These are phyloP conservation scores for Eucalyptus dawsonii DNA, from an alignment of 345 rosid species.

Conservation along the genomic window DNA sequence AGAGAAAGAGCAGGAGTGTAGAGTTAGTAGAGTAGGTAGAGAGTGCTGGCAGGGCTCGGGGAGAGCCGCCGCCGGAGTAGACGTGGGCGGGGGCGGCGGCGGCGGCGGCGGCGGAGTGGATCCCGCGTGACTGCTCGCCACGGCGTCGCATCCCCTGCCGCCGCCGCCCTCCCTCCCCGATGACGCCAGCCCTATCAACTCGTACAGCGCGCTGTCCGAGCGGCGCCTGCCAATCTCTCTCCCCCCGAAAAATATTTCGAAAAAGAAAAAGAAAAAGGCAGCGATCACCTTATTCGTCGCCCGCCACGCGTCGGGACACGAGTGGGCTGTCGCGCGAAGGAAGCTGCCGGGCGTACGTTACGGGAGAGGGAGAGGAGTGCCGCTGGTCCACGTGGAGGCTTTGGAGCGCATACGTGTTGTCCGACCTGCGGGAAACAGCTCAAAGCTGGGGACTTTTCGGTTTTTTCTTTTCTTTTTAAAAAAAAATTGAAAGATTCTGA, in stretches of 20 bases:
- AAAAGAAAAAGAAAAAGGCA: neutral
- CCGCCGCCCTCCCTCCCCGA: neutral
- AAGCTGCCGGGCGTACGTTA: neutral
- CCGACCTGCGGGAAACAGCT: neutral
- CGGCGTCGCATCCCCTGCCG: neutral
- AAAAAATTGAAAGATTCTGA: neutral
- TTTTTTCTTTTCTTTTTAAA: too few relatives aligned
- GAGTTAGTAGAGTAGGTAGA: neutral
- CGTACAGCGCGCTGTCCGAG: neutral
- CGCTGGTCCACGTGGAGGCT: neutral
- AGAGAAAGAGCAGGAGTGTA: neutral
- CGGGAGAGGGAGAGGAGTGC: neutral
- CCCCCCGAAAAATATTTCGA: too few relatives aligned
- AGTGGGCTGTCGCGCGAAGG: neutral
- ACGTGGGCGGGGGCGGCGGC: neutral
- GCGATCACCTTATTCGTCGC: neutral
- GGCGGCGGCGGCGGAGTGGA: neutral
- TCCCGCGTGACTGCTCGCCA: neutral
- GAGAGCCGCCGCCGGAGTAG: slow-evolving; percentile 7
- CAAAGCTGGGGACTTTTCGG: neutral
- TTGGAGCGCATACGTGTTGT: neutral
- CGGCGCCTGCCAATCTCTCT: neutral
- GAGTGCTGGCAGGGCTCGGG: neutral
- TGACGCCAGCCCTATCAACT: neutral
- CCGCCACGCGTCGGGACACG: neutral